Evolutionary conservation across 2,329 filamentous ascomycete species (phyloP), one percentile per base, ranked within the genome.

Genomic region (Teratosphaeria destructans): DNA sequence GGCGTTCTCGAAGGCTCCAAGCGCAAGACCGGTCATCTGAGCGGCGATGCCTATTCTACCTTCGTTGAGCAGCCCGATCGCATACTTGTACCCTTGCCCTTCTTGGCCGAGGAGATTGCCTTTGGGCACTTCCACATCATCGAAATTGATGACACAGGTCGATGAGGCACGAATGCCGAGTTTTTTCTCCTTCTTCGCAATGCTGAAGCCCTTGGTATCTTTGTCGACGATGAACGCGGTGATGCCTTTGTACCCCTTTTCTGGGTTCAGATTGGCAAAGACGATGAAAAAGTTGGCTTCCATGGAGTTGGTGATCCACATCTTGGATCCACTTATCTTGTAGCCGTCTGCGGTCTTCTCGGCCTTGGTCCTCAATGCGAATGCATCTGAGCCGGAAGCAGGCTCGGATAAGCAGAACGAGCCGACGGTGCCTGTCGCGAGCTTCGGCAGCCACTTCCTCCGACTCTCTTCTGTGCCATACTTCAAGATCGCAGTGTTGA

Each of bases 131-230:
- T 93, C 84, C 57, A 97, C 91, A 70, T 99, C 94, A 76, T 99
- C 94, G 69, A 99, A 95, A 81, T 90, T 97, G 74, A 99, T 82
- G 64, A 96, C 93, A 76, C 94, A 99, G 35, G 94, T 99, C 78
- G 89, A 95, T 78, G 89, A 95, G 58, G 94, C 94, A 71, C 84
- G 87, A 78, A 99, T 99, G 61, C 94, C 94, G 55, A 99, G 86
- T 81, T 99, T 99, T 87, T 97, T 97, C 82, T 99, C 94, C 81
- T 99, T 99, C 84, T 99, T 99, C 49, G 94, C 91, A 70, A 99
- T 95, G 62, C 84, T 86, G 81, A 99, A 96, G 37, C 94, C 94
- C 59, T 87, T 86, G 56, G 85, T 89, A 70, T 81, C 87, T 80
- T 96, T 96, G 77, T 96, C 92, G 52, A 97, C 86, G 62, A 99